These are phyloP conservation scores for Mallotus nudiflorus DNA, from an alignment of 345 rosid genomes.

Conservation along the genomic window DNA sequence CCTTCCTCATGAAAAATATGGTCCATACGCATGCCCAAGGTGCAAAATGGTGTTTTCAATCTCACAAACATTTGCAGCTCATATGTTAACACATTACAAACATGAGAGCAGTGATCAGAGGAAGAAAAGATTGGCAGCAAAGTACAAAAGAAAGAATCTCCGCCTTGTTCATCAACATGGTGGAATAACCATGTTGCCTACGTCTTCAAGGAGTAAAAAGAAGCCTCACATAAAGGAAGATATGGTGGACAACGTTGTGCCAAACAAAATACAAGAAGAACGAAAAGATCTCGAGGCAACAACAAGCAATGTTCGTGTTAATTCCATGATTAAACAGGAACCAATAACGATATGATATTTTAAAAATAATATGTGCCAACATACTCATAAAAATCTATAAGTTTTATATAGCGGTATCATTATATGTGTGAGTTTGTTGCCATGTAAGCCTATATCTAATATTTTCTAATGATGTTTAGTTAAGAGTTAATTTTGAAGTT, in stretches of 20 bases:
- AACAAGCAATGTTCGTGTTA: no score
- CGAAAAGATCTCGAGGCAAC: neutral
- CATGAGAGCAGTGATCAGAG: slow-evolving; percentile 23
- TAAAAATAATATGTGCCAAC: no score
- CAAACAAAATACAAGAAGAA: neutral
- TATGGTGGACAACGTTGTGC: no score
- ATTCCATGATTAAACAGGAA: neutral
- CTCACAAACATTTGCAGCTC: slow-evolving; percentile 33
- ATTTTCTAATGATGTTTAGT: no score
- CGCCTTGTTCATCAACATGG: neutral
- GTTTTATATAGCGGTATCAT: no score
- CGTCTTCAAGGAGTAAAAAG: neutral
- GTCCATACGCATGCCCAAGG: slow-evolving; percentile 33
- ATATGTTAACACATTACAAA: slow-evolving; percentile 16
- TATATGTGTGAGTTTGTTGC: no score
- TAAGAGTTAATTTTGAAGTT: no score
- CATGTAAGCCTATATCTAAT: no score
- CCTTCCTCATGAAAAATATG: slow-evolving; percentile 22
- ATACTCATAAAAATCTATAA: no score
- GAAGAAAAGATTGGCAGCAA: slow-evolving; percentile 23
- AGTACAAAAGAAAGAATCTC: slow-evolving; percentile 15
- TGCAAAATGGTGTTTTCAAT: slow-evolving; percentile 8
- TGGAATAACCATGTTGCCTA: slow-evolving; percentile 12
- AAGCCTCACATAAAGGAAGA: no score
- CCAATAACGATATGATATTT: neutral